phyloP scores from a whole-genome alignment of 805 yeast genomes.

The Kuraishia floccosa region DNA sequence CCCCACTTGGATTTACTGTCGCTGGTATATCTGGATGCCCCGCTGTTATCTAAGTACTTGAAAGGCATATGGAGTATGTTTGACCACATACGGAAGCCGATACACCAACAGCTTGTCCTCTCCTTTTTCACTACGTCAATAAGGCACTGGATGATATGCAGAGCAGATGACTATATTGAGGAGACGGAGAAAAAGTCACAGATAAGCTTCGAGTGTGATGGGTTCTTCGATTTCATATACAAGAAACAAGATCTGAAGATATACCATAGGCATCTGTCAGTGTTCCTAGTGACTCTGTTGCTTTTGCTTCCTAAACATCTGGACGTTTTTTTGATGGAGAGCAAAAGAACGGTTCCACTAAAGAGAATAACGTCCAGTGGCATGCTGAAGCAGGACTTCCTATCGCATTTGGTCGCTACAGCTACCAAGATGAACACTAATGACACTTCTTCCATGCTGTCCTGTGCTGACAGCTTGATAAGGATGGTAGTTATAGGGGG shows the following conservation, averaged over 20 bases:
- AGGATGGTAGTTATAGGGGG: conserved; percentile 21
- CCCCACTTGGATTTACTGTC: conserved; percentile 35
- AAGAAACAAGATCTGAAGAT: conserved; percentile 16
- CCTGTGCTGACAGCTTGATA: conserved; percentile 16
- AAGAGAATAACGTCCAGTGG: no score
- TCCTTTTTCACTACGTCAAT: conserved; percentile 34
- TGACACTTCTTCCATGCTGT: no score
- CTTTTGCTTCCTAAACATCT: conserved; percentile 20
- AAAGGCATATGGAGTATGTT: conserved; percentile 25
- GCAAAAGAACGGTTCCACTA: no score
- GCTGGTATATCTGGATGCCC: conserved; percentile 26
- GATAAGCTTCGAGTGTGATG: conserved; percentile 14
- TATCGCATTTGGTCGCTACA: no score
- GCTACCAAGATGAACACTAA: no score
- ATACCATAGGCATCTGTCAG: conserved; percentile 15
- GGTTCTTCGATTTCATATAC: conserved; percentile 22
- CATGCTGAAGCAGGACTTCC: no score
- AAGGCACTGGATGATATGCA: conserved; percentile 36
- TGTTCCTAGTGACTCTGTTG: conserved; percentile 20
- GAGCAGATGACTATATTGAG: conserved; percentile 31
- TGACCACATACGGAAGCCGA: conserved; percentile 24
- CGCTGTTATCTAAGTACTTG: conserved; percentile 23
- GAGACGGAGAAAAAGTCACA: conserved; percentile 5
- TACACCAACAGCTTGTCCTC: conserved; percentile 33
- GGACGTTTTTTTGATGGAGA: conserved; percentile 2